phyloP scores from a whole-genome alignment of 331 rosid species.

The Acacia pycnantha region DNA sequence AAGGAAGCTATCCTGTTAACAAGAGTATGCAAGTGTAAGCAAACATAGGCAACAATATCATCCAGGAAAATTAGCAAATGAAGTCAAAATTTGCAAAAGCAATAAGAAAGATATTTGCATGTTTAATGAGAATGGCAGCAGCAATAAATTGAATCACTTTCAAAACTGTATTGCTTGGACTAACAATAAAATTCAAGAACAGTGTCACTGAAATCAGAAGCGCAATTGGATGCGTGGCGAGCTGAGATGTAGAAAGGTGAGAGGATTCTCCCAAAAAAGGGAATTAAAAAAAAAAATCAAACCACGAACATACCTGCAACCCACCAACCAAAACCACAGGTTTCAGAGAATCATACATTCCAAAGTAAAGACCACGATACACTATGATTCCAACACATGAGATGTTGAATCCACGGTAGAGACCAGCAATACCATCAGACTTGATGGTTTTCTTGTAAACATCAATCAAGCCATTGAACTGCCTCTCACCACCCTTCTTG shows the following conservation, averaged over 20 bases:
- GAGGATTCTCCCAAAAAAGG: neutral
- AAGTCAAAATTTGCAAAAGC: neutral
- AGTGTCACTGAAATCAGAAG: neutral
- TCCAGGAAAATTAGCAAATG: neutral
- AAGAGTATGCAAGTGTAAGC: constrained; percentile 31
- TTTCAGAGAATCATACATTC: constrained; percentile 91
- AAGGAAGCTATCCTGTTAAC: constrained; percentile 83
- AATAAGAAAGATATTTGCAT: neutral
- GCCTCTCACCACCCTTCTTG: constrained; percentile 90
- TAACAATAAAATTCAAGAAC: neutral
- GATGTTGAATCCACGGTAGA: constrained; percentile 84
- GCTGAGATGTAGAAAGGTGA: constrained; percentile 1
- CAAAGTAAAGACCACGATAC: constrained; percentile 91
- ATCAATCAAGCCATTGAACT: constrained; percentile 82
- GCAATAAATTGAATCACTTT: neutral
- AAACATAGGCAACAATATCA: neutral
- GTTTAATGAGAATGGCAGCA: neutral
- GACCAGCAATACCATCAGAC: constrained; percentile 85
- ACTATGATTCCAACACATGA: constrained; percentile 85
- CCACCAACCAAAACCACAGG: constrained; percentile 78
- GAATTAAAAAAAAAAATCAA: neutral
- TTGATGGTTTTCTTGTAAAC: constrained; percentile 76
- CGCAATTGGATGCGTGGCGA: neutral
- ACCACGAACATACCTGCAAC: constrained; percentile 55
- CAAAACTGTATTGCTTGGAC: neutral